Evolutionary conservation across 768 basidiomycete species (phyloP).

Genomic region (Termitomyces sp.): DNA sequence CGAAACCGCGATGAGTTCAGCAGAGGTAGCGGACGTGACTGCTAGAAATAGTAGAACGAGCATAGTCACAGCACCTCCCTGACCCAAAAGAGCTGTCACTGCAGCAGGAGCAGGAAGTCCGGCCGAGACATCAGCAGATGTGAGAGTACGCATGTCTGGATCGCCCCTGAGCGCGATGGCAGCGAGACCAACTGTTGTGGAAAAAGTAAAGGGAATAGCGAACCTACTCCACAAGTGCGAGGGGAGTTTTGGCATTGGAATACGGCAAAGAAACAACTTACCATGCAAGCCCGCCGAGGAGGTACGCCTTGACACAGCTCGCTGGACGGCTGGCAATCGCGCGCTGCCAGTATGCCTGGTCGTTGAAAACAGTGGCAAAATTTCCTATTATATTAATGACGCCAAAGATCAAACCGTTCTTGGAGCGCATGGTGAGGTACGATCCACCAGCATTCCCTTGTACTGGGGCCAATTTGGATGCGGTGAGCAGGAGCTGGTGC

Average conservation of each 20-base stretch:
- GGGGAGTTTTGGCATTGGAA: background rate
- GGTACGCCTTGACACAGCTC: slow-evolving; percentile 86
- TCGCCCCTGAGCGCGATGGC: slow-evolving; percentile 73
- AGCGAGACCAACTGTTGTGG: slow-evolving; percentile 82
- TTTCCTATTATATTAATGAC: slow-evolving; percentile 88
- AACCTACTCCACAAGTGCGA: slow-evolving; percentile 39
- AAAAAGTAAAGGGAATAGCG: slow-evolving; percentile 80
- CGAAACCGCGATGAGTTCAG: slow-evolving; percentile 90
- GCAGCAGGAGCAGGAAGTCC: slow-evolving; percentile 85
- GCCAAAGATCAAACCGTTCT: slow-evolving; percentile 75
- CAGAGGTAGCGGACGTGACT: slow-evolving; percentile 79
- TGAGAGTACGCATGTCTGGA: slow-evolving; percentile 42
- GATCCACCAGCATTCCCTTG: slow-evolving; percentile 80
- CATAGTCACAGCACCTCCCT: slow-evolving; percentile 73
- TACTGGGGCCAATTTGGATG: slow-evolving; percentile 52
- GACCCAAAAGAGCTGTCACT: slow-evolving; percentile 74
- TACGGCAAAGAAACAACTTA: background rate
- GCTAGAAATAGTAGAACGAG: slow-evolving; percentile 83
- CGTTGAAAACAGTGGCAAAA: slow-evolving; percentile 54
- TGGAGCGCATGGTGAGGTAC: slow-evolving; percentile 78
- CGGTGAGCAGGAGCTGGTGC: slow-evolving; percentile 71
- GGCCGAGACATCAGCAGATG: slow-evolving; percentile 71
- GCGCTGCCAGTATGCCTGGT: slow-evolving; percentile 86
- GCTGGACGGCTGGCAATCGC: slow-evolving; percentile 84
- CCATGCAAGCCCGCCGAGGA: slow-evolving; percentile 79